Base-by-base conservation (phyloP, 2,329 filamentous ascomycete genomes). In the Colletotrichum cuscutae region DNA sequence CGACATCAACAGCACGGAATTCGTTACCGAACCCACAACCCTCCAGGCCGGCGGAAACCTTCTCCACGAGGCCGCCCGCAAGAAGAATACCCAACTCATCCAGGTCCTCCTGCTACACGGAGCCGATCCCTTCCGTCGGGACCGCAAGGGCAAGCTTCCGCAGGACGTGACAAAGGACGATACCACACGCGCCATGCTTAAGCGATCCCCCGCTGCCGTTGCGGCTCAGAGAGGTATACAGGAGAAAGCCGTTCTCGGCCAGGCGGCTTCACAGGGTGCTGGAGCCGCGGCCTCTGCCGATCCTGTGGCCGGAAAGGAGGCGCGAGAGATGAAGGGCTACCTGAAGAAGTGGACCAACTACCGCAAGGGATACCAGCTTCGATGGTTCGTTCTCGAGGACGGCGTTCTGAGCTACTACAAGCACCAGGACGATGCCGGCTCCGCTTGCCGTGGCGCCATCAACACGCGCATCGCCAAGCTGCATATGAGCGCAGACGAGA, bases 321-420 rank as follows among this genome's bases (percentile, higher is more conserved):
- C 94, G 22, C 90, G 95, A 60, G 96, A 98, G 83, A 98, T 99
- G 94, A 98, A 97, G 85, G 97, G 97, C 7, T 99, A 98, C 81
- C 87, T 99, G 69, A 98, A 98, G 85, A 99, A 99, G 82, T 99
- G 97, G 97, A 99, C 97, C 60, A 99, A 99, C 81, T 99, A 99
- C 81, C 95, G 96, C 26, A 95, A 94, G 80, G 97, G 97, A 9
- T 99, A 98, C 85, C 98, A 99, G 84, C 83, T 99, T 75, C 89
- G 97, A 73, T 99, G 96, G 95, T 99, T 99, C 80, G 97, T 98
- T 15, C 89, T 99, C 9, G 97, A 99, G 81, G 97, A 99, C 80
- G 97, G 97, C 13, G 96, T 99, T 13, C 84, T 99, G 76, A 98
- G 97, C 83, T 99, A 99, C 85, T 99, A 98, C 86, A 99, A 99